Conservation (phyloP, 2,329 filamentous ascomycete genomes). For the Aspergillus carbonarius region DNA sequence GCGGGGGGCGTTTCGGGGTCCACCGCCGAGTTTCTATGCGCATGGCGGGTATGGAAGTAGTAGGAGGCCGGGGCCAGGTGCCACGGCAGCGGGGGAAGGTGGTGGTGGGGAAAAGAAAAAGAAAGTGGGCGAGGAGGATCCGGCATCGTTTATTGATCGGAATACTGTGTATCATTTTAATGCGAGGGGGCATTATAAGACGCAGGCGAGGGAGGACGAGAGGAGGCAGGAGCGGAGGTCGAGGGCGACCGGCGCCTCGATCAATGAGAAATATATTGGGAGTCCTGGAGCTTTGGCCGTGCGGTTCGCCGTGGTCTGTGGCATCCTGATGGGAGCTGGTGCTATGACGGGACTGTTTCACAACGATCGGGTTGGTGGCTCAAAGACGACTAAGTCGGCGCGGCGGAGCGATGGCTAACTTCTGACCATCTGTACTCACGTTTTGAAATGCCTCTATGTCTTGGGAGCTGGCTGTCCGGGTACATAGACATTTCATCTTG, state of each 20-base stretch:
- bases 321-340: conserved; percentile 36
- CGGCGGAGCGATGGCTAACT: conserved; percentile 2
- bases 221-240: conserved; percentile 47
- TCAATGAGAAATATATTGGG: conserved; percentile 25
- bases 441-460: neutral
- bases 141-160: conserved; percentile 37
- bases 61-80: conserved; percentile 10
- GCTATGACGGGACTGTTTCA: conserved; percentile 28
- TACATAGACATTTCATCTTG: neutral
- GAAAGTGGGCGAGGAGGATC: conserved; percentile 26
- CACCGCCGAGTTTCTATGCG: conserved; percentile 85
- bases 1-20: conserved; percentile 73
- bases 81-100: conserved; percentile 7
- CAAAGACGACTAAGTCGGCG: neutral
- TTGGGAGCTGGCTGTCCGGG: neutral
- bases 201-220: conserved; percentile 65
- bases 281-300: conserved; percentile 29
- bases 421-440: neutral
- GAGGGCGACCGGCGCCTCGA: conserved; percentile 37
- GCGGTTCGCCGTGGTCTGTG: conserved; percentile 40
- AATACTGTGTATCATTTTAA: conserved; percentile 77
- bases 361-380: conserved; percentile 3
- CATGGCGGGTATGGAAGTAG: conserved; percentile 70
- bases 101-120: conserved; percentile 5
- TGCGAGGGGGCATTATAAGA: conserved; percentile 67